Percentiles rank a stretch among this genome's conserved stretches.
Evolutionary conservation across 306 rosid species (phyloP).

Genomic region (Parietaria judaica): DNA sequence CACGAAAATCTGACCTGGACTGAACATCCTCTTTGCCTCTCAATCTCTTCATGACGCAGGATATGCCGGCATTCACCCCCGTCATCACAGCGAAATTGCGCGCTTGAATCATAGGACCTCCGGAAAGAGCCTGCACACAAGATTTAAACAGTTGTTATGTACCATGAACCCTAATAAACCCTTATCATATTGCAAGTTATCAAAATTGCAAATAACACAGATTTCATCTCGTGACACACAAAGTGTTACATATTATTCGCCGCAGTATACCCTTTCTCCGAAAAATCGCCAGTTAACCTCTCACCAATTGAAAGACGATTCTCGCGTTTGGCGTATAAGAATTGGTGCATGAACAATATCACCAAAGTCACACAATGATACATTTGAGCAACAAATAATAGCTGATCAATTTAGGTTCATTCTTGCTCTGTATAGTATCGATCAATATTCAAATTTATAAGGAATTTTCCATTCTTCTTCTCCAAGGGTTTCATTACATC

Average conservation of each 20-base stretch:
- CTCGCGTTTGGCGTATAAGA: too few species aligned
- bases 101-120: slow-evolving; percentile 88
- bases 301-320: too few species aligned
- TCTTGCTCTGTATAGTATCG: too few species aligned
- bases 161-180: neutral
- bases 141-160: slow-evolving; percentile 2
- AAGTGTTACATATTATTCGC: too few species aligned
- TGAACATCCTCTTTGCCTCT: slow-evolving; percentile 97
- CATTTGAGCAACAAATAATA: too few species aligned
- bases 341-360: too few species aligned
- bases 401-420: too few species aligned
- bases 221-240: neutral
- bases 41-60: slow-evolving; percentile 83
- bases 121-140: slow-evolving; percentile 64
- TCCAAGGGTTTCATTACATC: too few species aligned
- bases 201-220: neutral
- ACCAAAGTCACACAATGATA: too few species aligned
- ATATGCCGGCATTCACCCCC: slow-evolving; percentile 89
- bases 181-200: neutral
- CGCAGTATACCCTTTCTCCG: too few species aligned
- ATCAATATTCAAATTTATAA: neutral
- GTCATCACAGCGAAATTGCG: slow-evolving; percentile 98
- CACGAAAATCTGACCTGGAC: slow-evolving; percentile 46
- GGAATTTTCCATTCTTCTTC: neutral
- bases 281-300: too few species aligned